Evolutionary conservation across 371 early-diverging fungal genomes (phyloP).

Genomic region (Haplosporangium sp.): DNA sequence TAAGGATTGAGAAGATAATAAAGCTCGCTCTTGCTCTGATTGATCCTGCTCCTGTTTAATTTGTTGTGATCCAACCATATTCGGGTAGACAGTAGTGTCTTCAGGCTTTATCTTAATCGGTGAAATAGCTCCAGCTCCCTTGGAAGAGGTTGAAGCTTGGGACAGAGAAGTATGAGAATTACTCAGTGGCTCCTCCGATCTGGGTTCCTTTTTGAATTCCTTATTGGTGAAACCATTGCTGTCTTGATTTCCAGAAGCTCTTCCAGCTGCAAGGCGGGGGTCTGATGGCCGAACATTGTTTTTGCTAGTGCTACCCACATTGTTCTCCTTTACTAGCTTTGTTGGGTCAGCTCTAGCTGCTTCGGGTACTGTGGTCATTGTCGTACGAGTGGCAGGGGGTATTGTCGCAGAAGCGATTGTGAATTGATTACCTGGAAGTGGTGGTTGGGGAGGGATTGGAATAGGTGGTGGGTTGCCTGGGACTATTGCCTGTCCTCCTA

Average conservation of each 20-base stretch:
- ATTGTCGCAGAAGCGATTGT: constrained; percentile 32
- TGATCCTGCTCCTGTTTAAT: not conserved
- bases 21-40: not conserved
- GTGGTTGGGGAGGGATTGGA: constrained; percentile 3
- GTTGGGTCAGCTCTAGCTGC: not conserved
- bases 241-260: not conserved
- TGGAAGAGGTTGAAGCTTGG: too few species aligned
- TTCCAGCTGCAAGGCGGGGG: not conserved
- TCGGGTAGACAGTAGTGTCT: constrained; percentile 1
- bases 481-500: not conserved
- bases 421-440: constrained; percentile 7
- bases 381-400: constrained; percentile 20
- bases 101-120: not conserved
- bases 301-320: not conserved
- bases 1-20: not conserved
- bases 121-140: not conserved
- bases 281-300: not conserved
- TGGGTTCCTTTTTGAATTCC: not conserved
- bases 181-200: not conserved
- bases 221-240: not conserved
- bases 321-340: not conserved
- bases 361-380: constrained; percentile 7
- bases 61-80: not conserved
- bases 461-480: not conserved
- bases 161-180: not conserved